Evolutionary conservation across 202 grass and related monocot species (phyloP).

Genomic region (Digitaria exilis): DNA sequence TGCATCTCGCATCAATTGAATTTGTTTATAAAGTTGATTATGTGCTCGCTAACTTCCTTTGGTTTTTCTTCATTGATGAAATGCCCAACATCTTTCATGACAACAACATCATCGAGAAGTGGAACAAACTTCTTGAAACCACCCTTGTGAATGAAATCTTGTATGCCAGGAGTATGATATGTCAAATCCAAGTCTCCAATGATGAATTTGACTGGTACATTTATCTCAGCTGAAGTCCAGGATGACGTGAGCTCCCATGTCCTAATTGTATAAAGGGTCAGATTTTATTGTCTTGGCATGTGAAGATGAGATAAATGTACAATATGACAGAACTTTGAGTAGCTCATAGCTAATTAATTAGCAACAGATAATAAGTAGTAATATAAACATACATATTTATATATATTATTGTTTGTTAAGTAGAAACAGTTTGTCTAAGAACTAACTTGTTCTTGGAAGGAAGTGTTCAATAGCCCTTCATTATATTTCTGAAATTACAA

Average conservation of each 20-base stretch:
- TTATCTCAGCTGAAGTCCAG: conserved; percentile 55
- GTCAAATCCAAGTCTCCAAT: conserved; percentile 71
- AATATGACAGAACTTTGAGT: neutral
- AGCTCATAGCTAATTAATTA: neutral
- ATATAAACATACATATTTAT: neutral
- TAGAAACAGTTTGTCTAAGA: neutral
- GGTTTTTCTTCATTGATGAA: conserved; percentile 78
- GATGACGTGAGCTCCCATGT: conserved; percentile 67
- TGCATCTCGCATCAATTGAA: conserved; percentile 28
- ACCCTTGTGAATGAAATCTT: conserved; percentile 65
- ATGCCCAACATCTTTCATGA: conserved; percentile 64
- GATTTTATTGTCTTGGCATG: neutral
- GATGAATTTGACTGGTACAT: conserved; percentile 58
- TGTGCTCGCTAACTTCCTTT: conserved; percentile 50
- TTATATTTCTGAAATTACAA: neutral
- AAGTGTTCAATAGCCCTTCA: neutral
- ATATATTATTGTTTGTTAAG: neutral
- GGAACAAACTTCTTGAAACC: conserved; percentile 67
- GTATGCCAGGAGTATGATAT: conserved; percentile 53
- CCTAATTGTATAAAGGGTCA: neutral
- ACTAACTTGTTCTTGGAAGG: neutral
- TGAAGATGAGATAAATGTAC: neutral
- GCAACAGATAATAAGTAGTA: neutral
- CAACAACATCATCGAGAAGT: conserved; percentile 51
- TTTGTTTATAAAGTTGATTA: conserved; percentile 61